Percentiles rank a stretch among this genome's conserved stretches.
phyloP scores from a whole-genome alignment of 2,329 filamentous ascomycete genomes.

The Pochonia chlamydosporia region DNA sequence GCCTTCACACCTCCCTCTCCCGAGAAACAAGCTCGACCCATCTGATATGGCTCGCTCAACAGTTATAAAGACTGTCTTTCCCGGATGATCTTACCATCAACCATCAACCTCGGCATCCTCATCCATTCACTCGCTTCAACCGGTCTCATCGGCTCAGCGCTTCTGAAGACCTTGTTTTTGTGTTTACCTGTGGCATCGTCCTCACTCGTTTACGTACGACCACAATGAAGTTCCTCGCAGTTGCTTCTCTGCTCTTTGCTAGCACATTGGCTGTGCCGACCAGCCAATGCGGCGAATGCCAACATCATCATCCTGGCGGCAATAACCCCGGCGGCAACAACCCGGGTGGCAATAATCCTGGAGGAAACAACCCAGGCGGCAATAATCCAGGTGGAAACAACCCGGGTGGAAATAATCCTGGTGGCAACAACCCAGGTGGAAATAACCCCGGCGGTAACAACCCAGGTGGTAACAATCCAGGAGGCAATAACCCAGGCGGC shows the following conservation, averaged over 20 bases:
- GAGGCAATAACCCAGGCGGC: slow-evolving; percentile 3
- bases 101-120: too few species aligned
- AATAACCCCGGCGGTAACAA: slow-evolving; percentile 6
- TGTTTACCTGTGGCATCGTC: too few species aligned
- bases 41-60: too few species aligned
- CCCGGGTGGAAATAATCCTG: background rate
- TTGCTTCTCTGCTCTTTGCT: slow-evolving; percentile 11
- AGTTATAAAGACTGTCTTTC: too few species aligned
- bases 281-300: slow-evolving; percentile 1
- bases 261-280: slow-evolving; percentile 13
- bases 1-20: too few species aligned
- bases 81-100: too few species aligned
- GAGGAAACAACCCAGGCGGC: background rate
- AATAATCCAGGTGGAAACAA: background rate
- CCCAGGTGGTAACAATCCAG: slow-evolving; percentile 3
- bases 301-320: slow-evolving; percentile 1
- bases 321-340: background rate
- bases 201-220: too few species aligned
- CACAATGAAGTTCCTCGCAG: slow-evolving; percentile 13
- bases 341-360: slow-evolving; percentile 1
- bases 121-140: too few species aligned
- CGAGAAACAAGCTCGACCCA: too few species aligned
- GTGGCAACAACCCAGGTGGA: slow-evolving; percentile 1
- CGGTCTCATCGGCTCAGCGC: too few species aligned
- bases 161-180: too few species aligned